These are phyloP conservation scores for Dryas integrifolia DNA, from an alignment of 331 rosid genomes.

Conservation along the genomic window DNA sequence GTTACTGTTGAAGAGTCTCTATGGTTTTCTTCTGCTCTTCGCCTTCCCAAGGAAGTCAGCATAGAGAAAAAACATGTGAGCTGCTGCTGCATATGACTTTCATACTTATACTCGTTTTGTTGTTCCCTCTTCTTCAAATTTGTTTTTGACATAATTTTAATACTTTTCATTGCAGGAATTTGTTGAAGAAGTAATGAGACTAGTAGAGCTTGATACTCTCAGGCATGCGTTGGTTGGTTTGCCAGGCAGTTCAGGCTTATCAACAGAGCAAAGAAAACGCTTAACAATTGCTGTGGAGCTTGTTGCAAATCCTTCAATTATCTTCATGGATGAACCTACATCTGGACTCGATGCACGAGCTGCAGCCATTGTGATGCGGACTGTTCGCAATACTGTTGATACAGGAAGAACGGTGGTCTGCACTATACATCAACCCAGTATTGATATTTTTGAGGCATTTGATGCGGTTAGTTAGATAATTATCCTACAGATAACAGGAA, in stretches of 20 bases:
- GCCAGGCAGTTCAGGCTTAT: constrained; percentile 79
- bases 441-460: constrained; percentile 89
- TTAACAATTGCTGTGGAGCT: constrained; percentile 86
- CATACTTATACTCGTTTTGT: neutral
- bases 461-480: constrained; percentile 52
- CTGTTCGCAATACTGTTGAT: constrained; percentile 87
- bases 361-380: constrained; percentile 89
- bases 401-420: constrained; percentile 94
- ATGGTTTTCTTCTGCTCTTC: constrained; percentile 74
- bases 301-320: constrained; percentile 88
- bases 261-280: constrained; percentile 87
- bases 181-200: constrained; percentile 75
- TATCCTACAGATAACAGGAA: neutral
- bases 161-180: constrained; percentile 55
- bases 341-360: constrained; percentile 97
- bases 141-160: constrained; percentile 14
- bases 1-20: constrained; percentile 85
- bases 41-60: constrained; percentile 73
- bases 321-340: constrained; percentile 94
- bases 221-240: constrained; percentile 74
- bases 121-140: neutral
- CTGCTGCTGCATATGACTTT: constrained; percentile 13
- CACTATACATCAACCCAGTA: constrained; percentile 90
- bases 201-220: constrained; percentile 73
- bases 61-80: constrained; percentile 52